Evolutionary conservation across 2,329 filamentous ascomycete genomes (phyloP), one percentile per base, ranked within the genome.

Genomic region (Pseudocercospora crystallina): DNA sequence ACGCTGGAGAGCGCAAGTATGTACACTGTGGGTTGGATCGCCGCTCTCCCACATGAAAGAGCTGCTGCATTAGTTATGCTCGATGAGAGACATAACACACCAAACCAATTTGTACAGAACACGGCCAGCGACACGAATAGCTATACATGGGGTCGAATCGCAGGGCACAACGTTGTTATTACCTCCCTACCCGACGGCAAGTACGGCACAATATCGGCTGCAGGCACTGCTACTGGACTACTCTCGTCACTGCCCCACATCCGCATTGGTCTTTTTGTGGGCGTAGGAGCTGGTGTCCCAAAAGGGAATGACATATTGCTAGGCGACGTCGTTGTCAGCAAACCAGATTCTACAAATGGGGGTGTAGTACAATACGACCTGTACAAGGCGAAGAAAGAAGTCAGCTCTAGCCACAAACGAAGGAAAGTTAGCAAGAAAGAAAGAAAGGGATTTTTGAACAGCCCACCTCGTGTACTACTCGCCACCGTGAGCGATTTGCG

Each of bases 281-380:
- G 60, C 32, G 45, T 58, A 13, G 51, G 43, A 10, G 60, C 59
- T 12, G 63, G 62, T 5, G 60, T 62, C 9, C 56, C 56, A 8
- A 53, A 47, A 17, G n/a, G n/a, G 17, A 51, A 35, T 8, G 61
- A 66, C 13, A 60, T 67, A 7, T 57, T 61, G 1, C 60, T 67
- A 5, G 64, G 64, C 2, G 64, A 66, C 34, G 43, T 66, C 11
- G 59, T 61, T 1, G 56, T 66, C 9, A 63, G 63, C 44, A 49
- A 50, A n/a, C 62, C 62, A 2, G 34, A 29, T 0, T 47, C 38
- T 0, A 43, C 29, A 2, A 43, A 32, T 30, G 62, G 59, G 2
- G 62, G 62, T 3, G 60, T 67, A 0, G 47, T 64, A 7, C 61
- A 67, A 34, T 62, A 64, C 35, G 62, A 65, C 31, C 36, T 61